Evolutionary conservation across 495 filamentous ascomycete species (phyloP).

Genomic region (Aspergillus egyptiacus): DNA sequence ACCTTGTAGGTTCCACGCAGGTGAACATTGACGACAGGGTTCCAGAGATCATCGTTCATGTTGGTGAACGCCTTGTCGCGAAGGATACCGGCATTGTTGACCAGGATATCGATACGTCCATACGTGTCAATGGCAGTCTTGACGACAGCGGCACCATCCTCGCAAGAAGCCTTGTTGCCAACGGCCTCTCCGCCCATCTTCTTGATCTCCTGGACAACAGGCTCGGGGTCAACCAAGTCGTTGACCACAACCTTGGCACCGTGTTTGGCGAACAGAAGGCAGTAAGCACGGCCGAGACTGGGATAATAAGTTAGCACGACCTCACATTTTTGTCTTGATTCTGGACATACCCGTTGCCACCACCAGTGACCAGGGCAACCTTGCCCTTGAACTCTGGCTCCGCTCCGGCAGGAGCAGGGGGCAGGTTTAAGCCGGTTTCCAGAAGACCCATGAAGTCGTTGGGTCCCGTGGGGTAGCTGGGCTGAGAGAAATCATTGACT

Average conservation of each 20-base stretch:
- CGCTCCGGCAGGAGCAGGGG: slow-evolving; percentile 66
- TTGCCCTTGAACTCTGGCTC: slow-evolving; percentile 83
- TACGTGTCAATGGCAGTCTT: slow-evolving; percentile 91
- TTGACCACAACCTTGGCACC: slow-evolving; percentile 93
- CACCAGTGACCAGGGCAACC: slow-evolving; percentile 89
- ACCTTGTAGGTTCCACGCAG: slow-evolving; percentile 94
- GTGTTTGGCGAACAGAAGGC: slow-evolving; percentile 80
- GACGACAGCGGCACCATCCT: slow-evolving; percentile 89
- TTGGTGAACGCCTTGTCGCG: slow-evolving; percentile 97
- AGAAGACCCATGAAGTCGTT: slow-evolving; percentile 85
- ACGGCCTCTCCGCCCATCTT: slow-evolving; percentile 85
- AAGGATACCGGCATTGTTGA: slow-evolving; percentile 98
- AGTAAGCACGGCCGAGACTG: slow-evolving; percentile 88
- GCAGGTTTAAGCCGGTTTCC: slow-evolving; percentile 76
- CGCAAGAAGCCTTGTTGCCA: slow-evolving; percentile 87
- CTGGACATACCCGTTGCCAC: slow-evolving; percentile 65
- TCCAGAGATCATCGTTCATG: slow-evolving; percentile 94
- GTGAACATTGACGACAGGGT: slow-evolving; percentile 88
- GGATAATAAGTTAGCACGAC: slow-evolving; percentile 6
- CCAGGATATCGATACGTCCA: slow-evolving; percentile 85
- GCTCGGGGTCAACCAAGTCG: slow-evolving; percentile 89
- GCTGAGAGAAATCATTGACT: slow-evolving; percentile 79
- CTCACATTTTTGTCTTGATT: not conserved
- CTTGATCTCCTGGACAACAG: slow-evolving; percentile 86
- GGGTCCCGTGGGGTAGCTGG: slow-evolving; percentile 77